Percentiles rank a stretch among this genome's conserved stretches.
These are phyloP conservation scores for Trametes sp. DNA, from an alignment of 1,284 basidiomycete species.

Conservation along the genomic window DNA sequence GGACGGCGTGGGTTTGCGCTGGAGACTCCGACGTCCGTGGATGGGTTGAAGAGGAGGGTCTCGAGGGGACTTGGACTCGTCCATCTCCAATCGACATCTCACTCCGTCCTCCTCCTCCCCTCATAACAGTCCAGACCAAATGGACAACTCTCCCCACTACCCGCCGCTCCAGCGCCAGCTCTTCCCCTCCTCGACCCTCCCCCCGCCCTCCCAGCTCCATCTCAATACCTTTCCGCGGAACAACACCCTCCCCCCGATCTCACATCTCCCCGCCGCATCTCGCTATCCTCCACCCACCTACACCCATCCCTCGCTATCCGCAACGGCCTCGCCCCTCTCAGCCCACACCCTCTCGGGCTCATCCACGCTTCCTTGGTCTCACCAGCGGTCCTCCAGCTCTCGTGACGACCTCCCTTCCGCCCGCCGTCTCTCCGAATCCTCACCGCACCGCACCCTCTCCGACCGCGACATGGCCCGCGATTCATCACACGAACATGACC, in stretches of 20 bases:
- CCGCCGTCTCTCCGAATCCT: slow-evolving; percentile 36
- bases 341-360: slow-evolving; percentile 38
- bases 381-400: slow-evolving; percentile 44
- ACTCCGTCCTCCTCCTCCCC: slow-evolving; percentile 22
- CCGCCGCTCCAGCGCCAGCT: slow-evolving; percentile 37
- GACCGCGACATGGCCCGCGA: slow-evolving; percentile 37
- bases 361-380: slow-evolving; percentile 43
- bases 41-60: slow-evolving; percentile 16
- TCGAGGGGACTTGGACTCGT: slow-evolving; percentile 4
- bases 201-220: slow-evolving; percentile 54
- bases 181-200: slow-evolving; percentile 49
- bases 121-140: slow-evolving; percentile 34
- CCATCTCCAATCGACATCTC: slow-evolving; percentile 16
- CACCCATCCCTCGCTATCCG: slow-evolving; percentile 44
- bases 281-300: slow-evolving; percentile 46
- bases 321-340: slow-evolving; percentile 41
- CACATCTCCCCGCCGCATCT: slow-evolving; percentile 37
- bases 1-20: slow-evolving; percentile 14
- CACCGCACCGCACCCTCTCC: slow-evolving; percentile 37
- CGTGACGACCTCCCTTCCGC: slow-evolving; percentile 45
- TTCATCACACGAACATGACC: slow-evolving; percentile 33
- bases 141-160: slow-evolving; percentile 41
- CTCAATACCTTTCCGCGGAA: slow-evolving; percentile 47
- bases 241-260: slow-evolving; percentile 49
- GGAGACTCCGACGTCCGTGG: not conserved